A percentile compares a stretch with the other conserved stretches of the same genome.
Evolutionary conservation across 306 rosid species (phyloP).

Genomic region (Mimosa pudica): DNA sequence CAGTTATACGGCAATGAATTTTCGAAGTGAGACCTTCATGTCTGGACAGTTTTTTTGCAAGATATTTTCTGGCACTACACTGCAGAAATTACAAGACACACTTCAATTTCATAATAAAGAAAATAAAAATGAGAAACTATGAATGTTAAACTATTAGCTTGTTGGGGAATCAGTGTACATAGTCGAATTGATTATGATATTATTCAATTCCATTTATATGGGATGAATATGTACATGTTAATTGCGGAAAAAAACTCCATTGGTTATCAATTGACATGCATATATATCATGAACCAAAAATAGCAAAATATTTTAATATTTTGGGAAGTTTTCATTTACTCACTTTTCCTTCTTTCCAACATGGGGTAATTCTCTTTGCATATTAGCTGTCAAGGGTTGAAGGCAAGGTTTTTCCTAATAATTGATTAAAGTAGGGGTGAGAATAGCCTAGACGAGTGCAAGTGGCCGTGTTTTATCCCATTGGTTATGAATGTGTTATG

Average conservation of each 20-base stretch:
- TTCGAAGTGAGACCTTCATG: constrained; percentile 3
- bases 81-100: constrained; percentile 3
- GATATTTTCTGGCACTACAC: neutral
- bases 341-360: no score
- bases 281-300: no score
- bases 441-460: neutral
- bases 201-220: constrained; percentile 13
- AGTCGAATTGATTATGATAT: neutral
- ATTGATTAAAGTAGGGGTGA: no score
- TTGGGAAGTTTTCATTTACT: no score
- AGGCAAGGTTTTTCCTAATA: neutral
- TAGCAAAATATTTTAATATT: no score
- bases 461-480: no score
- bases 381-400: neutral
- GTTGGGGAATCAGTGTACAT: neutral
- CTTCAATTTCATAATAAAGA: neutral
- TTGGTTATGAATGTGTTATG: no score
- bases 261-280: no score
- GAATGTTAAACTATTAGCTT: neutral
- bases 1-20: constrained; percentile 5
- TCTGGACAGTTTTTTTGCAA: neutral
- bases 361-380: no score
- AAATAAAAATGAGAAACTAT: neutral
- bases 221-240: neutral
- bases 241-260: neutral